Conservation (phyloP, 2,329 filamentous ascomycete genomes). For the Hypoxylon rubiginosum region DNA sequence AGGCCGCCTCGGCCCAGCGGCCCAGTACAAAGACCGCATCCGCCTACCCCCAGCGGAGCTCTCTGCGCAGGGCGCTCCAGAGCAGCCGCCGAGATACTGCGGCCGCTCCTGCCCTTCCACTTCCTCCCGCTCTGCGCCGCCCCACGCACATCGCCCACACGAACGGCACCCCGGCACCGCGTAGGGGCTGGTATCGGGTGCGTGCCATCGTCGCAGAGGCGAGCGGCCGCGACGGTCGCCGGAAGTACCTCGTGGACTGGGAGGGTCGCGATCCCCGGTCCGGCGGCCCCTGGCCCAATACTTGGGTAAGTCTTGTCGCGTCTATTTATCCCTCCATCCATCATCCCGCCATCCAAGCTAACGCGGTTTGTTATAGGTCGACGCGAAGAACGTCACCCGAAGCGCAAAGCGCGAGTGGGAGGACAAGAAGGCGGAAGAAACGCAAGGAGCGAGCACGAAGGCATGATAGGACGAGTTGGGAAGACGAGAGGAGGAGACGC, state of each 20-base stretch:
- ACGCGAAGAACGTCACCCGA: slow-evolving; percentile 31
- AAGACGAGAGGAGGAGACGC: slow-evolving; percentile 2
- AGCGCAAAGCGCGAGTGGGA: slow-evolving; percentile 34
- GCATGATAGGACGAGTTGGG: background rate
- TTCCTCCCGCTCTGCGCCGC: background rate
- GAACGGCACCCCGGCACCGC: slow-evolving; percentile 13
- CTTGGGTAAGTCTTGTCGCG: slow-evolving; percentile 44
- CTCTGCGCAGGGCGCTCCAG: slow-evolving; percentile 35
- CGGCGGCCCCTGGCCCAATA: slow-evolving; percentile 43
- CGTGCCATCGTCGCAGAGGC: slow-evolving; percentile 43
- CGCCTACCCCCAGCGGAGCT: slow-evolving; percentile 36
- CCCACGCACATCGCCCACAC: background rate
- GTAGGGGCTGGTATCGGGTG: slow-evolving; percentile 45
- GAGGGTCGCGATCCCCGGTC: slow-evolving; percentile 46
- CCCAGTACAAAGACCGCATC: background rate
- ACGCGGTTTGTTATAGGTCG: slow-evolving; percentile 23
- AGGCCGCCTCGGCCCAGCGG: background rate
- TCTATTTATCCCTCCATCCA: background rate
- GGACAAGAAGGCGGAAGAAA: slow-evolving; percentile 10
- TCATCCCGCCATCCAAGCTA: slow-evolving; percentile 5
- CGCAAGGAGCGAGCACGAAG: background rate
- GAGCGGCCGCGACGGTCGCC: slow-evolving; percentile 3
- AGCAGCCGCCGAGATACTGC: slow-evolving; percentile 24
- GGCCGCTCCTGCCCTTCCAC: background rate
- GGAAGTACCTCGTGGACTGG: slow-evolving; percentile 50